These are phyloP conservation scores for Bipolaris oryzae DNA, from an alignment of 2,329 filamentous ascomycete species.

Conservation along the genomic window DNA sequence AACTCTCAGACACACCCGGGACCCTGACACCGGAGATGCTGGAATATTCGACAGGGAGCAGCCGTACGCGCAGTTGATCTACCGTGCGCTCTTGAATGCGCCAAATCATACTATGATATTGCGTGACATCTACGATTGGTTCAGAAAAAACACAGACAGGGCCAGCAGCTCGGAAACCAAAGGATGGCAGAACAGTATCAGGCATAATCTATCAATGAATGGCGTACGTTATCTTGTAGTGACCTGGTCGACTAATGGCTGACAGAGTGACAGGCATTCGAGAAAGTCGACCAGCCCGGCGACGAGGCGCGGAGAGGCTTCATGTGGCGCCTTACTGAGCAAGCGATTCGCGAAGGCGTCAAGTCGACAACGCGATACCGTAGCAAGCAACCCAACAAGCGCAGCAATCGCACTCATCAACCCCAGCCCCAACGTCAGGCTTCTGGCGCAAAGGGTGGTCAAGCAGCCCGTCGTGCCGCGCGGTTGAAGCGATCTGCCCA, in stretches of 20 bases:
- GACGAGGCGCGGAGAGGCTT: slow-evolving; percentile 69
- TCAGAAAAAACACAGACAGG: slow-evolving; percentile 79
- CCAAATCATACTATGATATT: slow-evolving; percentile 74
- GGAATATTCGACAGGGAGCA: slow-evolving; percentile 54
- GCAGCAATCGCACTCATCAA: slow-evolving; percentile 34
- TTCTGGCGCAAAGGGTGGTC: slow-evolving; percentile 54
- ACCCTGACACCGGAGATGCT: slow-evolving; percentile 23
- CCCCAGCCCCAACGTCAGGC: slow-evolving; percentile 50
- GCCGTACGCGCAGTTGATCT: slow-evolving; percentile 84
- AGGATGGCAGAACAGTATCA: slow-evolving; percentile 95
- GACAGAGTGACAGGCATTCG: slow-evolving; percentile 56
- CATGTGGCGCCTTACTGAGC: slow-evolving; percentile 77
- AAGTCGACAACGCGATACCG: slow-evolving; percentile 77
- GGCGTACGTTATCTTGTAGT: slow-evolving; percentile 62
- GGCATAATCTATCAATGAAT: slow-evolving; percentile 97
- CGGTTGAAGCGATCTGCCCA: slow-evolving; percentile 30
- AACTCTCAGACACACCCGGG: slow-evolving; percentile 10
- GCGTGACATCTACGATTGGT: slow-evolving; percentile 91
- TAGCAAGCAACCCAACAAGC: slow-evolving; percentile 54
- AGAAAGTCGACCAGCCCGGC: slow-evolving; percentile 56
- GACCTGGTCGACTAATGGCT: slow-evolving; percentile 3
- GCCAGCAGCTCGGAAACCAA: slow-evolving; percentile 60
- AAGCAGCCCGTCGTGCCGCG: slow-evolving; percentile 47
- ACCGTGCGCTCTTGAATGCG: slow-evolving; percentile 72
- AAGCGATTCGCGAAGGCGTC: slow-evolving; percentile 73